A percentile compares a stretch with the other conserved stretches of the same genome.
phyloP scores from a whole-genome alignment of 306 rosid species.

The Castanea crenata region DNA sequence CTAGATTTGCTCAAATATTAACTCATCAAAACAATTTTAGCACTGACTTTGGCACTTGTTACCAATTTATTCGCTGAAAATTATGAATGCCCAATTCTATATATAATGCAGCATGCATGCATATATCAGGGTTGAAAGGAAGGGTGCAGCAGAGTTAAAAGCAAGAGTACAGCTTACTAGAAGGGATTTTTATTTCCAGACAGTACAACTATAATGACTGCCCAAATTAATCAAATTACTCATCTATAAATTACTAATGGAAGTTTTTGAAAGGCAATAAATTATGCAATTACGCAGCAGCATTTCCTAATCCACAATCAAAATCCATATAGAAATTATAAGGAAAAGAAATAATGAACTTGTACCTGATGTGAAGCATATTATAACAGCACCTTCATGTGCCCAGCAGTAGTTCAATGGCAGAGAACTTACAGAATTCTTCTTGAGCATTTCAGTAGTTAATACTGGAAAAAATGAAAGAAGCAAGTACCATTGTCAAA shows the following conservation, averaged over 20 bases:
- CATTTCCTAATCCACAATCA: not conserved
- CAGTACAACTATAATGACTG: not conserved
- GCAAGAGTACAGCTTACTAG: not conserved
- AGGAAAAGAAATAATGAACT: slow-evolving; percentile 10
- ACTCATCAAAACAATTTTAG: not conserved
- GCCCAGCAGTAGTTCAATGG: slow-evolving; percentile 62
- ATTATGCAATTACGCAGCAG: not conserved
- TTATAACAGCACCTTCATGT: slow-evolving; percentile 54
- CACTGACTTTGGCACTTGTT: not conserved
- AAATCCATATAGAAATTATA: not conserved
- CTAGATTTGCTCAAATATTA: not conserved
- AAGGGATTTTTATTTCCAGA: not conserved
- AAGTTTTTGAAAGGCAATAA: not conserved
- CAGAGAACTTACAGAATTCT: slow-evolving; percentile 22
- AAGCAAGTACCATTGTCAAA: not conserved
- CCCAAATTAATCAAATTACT: not conserved
- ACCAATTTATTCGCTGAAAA: not conserved
- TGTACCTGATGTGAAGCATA: slow-evolving; percentile 92
- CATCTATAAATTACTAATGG: not conserved
- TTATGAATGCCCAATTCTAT: not conserved
- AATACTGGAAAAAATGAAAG: slow-evolving; percentile 40
- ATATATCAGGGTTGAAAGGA: not conserved
- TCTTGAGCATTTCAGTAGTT: slow-evolving; percentile 52
- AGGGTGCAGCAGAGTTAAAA: not conserved
- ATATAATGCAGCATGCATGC: not conserved